These are phyloP conservation scores for Plasmodium vinckei DNA, from an alignment of 169 alveolate genomes.

Conservation along the genomic window DNA sequence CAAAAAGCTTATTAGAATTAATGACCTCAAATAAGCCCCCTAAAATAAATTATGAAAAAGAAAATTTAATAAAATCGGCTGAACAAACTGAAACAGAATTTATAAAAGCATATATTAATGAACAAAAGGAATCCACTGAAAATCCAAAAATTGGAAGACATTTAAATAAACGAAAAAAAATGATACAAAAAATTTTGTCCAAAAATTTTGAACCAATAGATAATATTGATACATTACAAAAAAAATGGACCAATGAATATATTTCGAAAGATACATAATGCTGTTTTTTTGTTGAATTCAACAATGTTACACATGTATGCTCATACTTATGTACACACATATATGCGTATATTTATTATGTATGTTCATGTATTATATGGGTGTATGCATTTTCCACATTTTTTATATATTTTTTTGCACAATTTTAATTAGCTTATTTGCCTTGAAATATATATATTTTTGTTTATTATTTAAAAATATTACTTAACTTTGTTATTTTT, in stretches of 20 bases:
- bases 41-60: constrained; percentile 60
- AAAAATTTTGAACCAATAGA: constrained; percentile 32
- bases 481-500: no score
- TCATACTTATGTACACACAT: no score
- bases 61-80: constrained; percentile 74
- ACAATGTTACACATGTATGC: no score
- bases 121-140: constrained; percentile 32
- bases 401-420: no score
- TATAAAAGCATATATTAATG: constrained; percentile 52
- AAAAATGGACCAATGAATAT: constrained; percentile 54
- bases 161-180: constrained; percentile 32
- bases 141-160: constrained; percentile 50
- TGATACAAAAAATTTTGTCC: constrained; percentile 28
- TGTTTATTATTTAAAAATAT: no score
- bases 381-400: no score
- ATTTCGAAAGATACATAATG: background rate
- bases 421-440: no score
- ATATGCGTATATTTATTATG: no score
- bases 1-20: constrained; percentile 50
- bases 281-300: no score
- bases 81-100: constrained; percentile 75
- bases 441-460: no score
- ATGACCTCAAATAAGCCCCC: constrained; percentile 63
- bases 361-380: no score
- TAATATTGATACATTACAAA: constrained; percentile 26